A percentile compares a stretch with the other conserved stretches of the same genome.
These are phyloP conservation scores for Lachancea mirantina DNA, from an alignment of 805 yeast genomes.

Conservation along the genomic window DNA sequence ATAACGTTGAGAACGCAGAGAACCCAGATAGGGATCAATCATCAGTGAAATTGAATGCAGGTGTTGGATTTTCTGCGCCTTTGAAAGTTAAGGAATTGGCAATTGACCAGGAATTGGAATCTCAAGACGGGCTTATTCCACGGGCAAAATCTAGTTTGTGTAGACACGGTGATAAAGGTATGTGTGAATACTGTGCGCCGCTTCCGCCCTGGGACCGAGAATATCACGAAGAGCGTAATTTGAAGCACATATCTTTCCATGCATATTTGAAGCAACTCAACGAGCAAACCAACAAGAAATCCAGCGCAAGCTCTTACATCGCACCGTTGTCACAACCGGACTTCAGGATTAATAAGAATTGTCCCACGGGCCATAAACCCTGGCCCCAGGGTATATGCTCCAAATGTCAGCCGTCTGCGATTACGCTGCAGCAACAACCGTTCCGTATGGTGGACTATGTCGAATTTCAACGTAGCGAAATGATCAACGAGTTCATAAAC, in stretches of 20 bases:
- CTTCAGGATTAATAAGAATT: constrained; percentile 52
- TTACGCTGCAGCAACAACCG: constrained; percentile 80
- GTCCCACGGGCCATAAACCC: constrained; percentile 79
- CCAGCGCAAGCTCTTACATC: constrained; percentile 58
- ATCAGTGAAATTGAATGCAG: constrained; percentile 11
- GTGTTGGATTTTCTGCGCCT: constrained; percentile 4
- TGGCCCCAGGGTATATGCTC: constrained; percentile 96
- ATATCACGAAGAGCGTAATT: constrained; percentile 64
- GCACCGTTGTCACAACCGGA: constrained; percentile 71
- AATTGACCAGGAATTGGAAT: constrained; percentile 61
- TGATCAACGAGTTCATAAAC: constrained; percentile 79
- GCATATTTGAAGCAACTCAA: constrained; percentile 70
- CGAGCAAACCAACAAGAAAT: constrained; percentile 55
- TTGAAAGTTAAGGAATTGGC: constrained; percentile 43
- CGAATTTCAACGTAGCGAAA: constrained; percentile 68
- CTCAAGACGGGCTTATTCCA: constrained; percentile 62
- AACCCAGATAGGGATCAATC: constrained; percentile 3
- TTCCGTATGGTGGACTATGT: constrained; percentile 98
- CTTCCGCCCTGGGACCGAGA: constrained; percentile 88
- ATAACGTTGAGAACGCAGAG: background rate
- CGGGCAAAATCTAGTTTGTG: constrained; percentile 61
- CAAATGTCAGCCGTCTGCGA: constrained; percentile 93
- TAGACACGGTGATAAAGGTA: constrained; percentile 85
- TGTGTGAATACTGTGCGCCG: constrained; percentile 97
- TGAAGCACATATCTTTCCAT: constrained; percentile 85